phyloP scores from a whole-genome alignment of 1,284 basidiomycete genomes.

The Ceratobasidium sp. region DNA sequence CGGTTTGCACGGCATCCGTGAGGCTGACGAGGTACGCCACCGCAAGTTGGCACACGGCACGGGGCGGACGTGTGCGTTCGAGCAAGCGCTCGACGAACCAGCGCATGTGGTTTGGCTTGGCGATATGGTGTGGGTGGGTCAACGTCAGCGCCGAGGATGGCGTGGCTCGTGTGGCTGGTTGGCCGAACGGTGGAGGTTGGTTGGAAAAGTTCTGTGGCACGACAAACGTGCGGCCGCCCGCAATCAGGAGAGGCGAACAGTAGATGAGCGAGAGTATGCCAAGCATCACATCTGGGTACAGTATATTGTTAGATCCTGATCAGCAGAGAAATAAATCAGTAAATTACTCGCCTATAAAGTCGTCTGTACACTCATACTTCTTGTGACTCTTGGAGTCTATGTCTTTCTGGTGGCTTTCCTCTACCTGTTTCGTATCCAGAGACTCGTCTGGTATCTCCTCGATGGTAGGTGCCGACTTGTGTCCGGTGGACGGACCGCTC shows the following conservation, averaged over 20 bases:
- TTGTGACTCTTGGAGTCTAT: neutral
- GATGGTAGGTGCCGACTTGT: slow-evolving; percentile 8
- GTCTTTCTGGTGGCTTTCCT: slow-evolving; percentile 20
- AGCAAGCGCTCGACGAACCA: slow-evolving; percentile 35
- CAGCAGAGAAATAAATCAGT: neutral
- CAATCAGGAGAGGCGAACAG: slow-evolving; percentile 31
- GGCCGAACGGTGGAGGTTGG: slow-evolving; percentile 3
- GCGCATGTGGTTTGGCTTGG: slow-evolving; percentile 32
- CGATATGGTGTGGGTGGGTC: neutral
- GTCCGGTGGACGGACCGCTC: slow-evolving; percentile 8
- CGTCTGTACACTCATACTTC: slow-evolving; percentile 35
- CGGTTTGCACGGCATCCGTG: slow-evolving; percentile 17
- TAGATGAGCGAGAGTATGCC: slow-evolving; percentile 35
- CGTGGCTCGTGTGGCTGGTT: neutral
- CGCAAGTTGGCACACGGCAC: slow-evolving; percentile 34
- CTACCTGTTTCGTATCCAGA: neutral
- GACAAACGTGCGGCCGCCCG: slow-evolving; percentile 33
- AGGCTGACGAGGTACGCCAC: slow-evolving; percentile 28
- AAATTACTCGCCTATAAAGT: slow-evolving; percentile 36
- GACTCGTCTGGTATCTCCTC: slow-evolving; percentile 15
- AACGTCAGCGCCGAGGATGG: neutral
- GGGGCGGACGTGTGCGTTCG: slow-evolving; percentile 30
- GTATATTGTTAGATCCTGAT: neutral
- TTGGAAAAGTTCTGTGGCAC: slow-evolving; percentile 27
- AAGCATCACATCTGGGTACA: slow-evolving; percentile 27